Evolutionary conservation across 306 rosid species (phyloP), one percentile per base, ranked within the genome.

Genomic region (Senna siamea): DNA sequence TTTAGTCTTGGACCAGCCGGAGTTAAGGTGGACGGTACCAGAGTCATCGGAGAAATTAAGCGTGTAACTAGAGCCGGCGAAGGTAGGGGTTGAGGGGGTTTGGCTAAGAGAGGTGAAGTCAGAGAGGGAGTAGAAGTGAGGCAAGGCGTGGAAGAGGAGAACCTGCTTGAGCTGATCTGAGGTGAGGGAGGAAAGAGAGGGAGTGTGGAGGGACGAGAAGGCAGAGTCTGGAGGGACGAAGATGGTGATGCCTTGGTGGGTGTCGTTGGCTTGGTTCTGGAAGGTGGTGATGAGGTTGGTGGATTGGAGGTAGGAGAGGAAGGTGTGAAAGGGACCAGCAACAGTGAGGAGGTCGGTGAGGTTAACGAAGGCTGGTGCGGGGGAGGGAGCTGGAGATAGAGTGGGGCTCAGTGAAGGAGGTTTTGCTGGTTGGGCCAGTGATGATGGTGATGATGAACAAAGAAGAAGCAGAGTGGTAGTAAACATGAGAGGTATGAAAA

Each of bases 301-400:
- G 75, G 97, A 90, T 22, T 83, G 26, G 51, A 87, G 88, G 82
- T 83, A 80, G 70, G 32, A 5, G 10, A 93, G 97, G 86, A 89
- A 93, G 35, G 90, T 87, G 72, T 82, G 85, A 74, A 93, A 93
- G 26, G 98, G 98, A 38, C 98, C 98, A 3, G 97, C 97, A 19
- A 93, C 93, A 9, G 53, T 53, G 73, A 93, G 89, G 55, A 93
- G 73, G 0, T 82, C 89, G 0, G 97, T 85, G 26, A 93, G 90
- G 85, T 91, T 87, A 7, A 91, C 96, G 10, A 37, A 79, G 14
- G 72, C 86, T 0, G 88, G 90, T 7, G 92, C 91, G 0, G 98
- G 98, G 0, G 92, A 88, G 0, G 98, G 98, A 0, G 98, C 96
- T 4, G 96, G 98, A 18, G 98, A 96, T 4, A 93, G 96, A 40